These are phyloP conservation scores for Plasmodium ovale DNA, from an alignment of 169 alveolate genomes.

Conservation along the genomic window DNA sequence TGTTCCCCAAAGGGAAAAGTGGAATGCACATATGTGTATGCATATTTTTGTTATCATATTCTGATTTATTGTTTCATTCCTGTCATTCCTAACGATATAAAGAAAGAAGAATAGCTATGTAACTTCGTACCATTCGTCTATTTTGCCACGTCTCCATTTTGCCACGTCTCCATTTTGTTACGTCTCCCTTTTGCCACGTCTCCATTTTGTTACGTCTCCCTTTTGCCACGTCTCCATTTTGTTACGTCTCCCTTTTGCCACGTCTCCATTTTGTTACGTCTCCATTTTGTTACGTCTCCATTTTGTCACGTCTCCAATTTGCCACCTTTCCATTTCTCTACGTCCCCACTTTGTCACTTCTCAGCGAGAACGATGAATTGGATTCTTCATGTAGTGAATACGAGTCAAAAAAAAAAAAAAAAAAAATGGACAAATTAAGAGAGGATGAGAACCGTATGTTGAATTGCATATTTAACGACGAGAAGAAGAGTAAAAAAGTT, in stretches of 20 bases:
- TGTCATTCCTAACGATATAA: too few relatives aligned
- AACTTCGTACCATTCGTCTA: too few relatives aligned
- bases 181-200: neutral
- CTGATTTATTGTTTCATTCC: too few relatives aligned
- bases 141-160: neutral
- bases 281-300: neutral
- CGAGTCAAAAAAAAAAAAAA: constrained; percentile 1
- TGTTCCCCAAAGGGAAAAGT: neutral
- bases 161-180: neutral
- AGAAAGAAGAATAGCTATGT: neutral
- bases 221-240: neutral
- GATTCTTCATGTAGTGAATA: neutral
- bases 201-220: neutral
- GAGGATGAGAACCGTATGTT: neutral
- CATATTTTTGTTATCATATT: too few relatives aligned
- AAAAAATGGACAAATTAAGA: neutral
- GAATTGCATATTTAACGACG: constrained; percentile 20
- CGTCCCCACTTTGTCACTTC: neutral
- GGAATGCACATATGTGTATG: neutral
- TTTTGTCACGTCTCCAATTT: neutral
- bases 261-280: neutral
- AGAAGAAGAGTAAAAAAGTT: constrained; percentile 13
- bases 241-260: neutral
- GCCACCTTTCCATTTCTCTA: neutral
- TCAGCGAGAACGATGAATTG: neutral